Percentiles rank a stretch among this genome's conserved stretches.
Conservation (phyloP, 192 early-diverging fungal genomes). For the Coemansia sp. region DNA sequence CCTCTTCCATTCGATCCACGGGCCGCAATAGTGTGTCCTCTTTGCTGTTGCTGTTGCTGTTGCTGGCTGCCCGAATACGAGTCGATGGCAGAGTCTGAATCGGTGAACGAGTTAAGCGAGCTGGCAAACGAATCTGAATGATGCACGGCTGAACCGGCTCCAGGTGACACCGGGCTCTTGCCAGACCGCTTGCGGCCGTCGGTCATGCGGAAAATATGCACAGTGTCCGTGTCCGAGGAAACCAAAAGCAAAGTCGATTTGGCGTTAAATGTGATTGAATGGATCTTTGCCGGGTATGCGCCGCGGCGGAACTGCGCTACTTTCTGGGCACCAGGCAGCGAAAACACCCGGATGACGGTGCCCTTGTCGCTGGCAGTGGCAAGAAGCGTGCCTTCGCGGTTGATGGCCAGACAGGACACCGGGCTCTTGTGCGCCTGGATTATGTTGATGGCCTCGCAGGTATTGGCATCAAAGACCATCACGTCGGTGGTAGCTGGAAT, state of each 20-base stretch:
- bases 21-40: neutral
- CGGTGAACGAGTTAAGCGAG: slow-evolving; percentile 22
- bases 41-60: neutral
- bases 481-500: slow-evolving; percentile 59
- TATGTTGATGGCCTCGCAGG: slow-evolving; percentile 87
- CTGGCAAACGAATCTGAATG: slow-evolving; percentile 35
- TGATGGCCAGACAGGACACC: slow-evolving; percentile 82
- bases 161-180: slow-evolving; percentile 7
- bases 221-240: slow-evolving; percentile 90
- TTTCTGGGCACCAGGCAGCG: slow-evolving; percentile 79
- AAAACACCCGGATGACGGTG: slow-evolving; percentile 95
- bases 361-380: slow-evolving; percentile 98
- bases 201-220: slow-evolving; percentile 88
- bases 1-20: slow-evolving; percentile 6
- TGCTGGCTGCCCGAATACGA: slow-evolving; percentile 14
- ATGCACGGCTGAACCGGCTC: slow-evolving; percentile 8
- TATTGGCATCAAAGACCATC: slow-evolving; percentile 88
- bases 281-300: slow-evolving; percentile 88
- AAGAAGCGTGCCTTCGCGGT: slow-evolving; percentile 86
- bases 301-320: slow-evolving; percentile 94
- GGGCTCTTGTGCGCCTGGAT: slow-evolving; percentile 95
- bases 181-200: slow-evolving; percentile 41
- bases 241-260: slow-evolving; percentile 53
- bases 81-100: slow-evolving; percentile 21
- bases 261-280: slow-evolving; percentile 83